Evolutionary conservation across 1,284 basidiomycete species (phyloP), one percentile per base, ranked within the genome.

Genomic region (Volvariella surrecta): DNA sequence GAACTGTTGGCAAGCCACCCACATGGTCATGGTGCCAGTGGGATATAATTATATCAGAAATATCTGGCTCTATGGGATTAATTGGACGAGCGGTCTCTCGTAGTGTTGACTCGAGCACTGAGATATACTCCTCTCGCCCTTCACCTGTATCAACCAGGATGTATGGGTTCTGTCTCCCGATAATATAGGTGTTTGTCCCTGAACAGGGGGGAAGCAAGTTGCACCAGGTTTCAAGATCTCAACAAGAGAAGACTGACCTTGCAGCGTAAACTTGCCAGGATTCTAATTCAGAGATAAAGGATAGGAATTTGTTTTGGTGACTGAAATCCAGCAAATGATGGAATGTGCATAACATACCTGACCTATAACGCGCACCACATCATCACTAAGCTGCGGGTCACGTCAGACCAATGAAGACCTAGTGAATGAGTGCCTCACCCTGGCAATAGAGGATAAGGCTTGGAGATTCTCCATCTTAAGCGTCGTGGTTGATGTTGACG

Each of bases 101-200:
- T 16, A 89, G 66, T 9, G 79, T 79, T 35, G 71, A 60, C 54
- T 82, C 65, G 45, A 96, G 75, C 45, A 80, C 42, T 30, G 82
- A 70, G 34, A 82, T 70, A 56, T 93, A 95, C 30, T 69, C 70
- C 0, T 73, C 68, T n/a, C 64, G 66, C 0, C 86, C 89, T 59
- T 93, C 82, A n/a, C 85, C 91, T 1, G 92, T 87, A 62, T 98
- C 94, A 51, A 98, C 66, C 18, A 98, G 80, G 40, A 87, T 76
- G 55, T 77, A 90, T 2, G 76, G 88, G 52, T 75, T 79, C 46
- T 64, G 63, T 50, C 62, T 68, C 24, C 87, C 86, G 39, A 97
- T 59, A 47, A 98, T 71, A 58, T 97, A 98, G 1, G 91, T 95
- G 58, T 97, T 97, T 1, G 94, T 98, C 15, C 91, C 91, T 80